These are phyloP conservation scores for Odonthalia washingtoniensis DNA, from an alignment of 31 red algal species.

Conservation along the genomic window DNA sequence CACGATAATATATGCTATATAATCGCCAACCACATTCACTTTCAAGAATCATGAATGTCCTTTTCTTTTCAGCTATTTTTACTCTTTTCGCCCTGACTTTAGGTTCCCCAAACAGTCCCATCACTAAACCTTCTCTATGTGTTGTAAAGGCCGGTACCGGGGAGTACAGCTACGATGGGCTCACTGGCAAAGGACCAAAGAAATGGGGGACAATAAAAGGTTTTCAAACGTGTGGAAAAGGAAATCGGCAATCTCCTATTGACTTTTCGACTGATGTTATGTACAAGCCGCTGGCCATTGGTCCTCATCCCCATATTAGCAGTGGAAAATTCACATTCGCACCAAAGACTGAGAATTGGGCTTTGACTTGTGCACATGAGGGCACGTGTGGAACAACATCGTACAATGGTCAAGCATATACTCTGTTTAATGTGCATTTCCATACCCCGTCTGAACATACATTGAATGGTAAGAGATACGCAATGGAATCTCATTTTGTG, in stretches of 20 bases:
- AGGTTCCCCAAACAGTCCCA: too few relatives aligned
- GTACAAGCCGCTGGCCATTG: slow-evolving; percentile 21
- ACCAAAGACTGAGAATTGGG: slow-evolving; percentile 48
- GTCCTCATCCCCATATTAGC: slow-evolving; percentile 13
- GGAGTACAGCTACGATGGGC: slow-evolving; percentile 21
- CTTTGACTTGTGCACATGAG: slow-evolving; percentile 46
- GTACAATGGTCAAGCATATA: slow-evolving; percentile 31
- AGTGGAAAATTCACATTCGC: slow-evolving; percentile 34
- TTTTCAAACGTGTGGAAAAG: slow-evolving; percentile 36
- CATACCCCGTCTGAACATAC: slow-evolving; percentile 71
- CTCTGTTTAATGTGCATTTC: slow-evolving; percentile 59
- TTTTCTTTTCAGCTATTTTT: too few relatives aligned
- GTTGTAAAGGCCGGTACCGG: not conserved
- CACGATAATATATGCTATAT: too few relatives aligned
- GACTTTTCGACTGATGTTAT: slow-evolving; percentile 39
- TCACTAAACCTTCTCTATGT: too few relatives aligned
- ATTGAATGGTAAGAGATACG: slow-evolving; percentile 36
- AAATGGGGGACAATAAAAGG: slow-evolving; percentile 47
- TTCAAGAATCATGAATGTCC: too few relatives aligned
- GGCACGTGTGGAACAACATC: slow-evolving; percentile 44
- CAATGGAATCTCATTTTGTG: too few relatives aligned
- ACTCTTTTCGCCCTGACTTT: too few relatives aligned
- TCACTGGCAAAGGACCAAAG: slow-evolving; percentile 15
- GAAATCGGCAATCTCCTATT: slow-evolving; percentile 54
- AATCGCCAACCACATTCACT: too few relatives aligned